These are phyloP conservation scores for Grosmannia huntii DNA, from an alignment of 2,329 filamentous ascomycete genomes.

Conservation along the genomic window DNA sequence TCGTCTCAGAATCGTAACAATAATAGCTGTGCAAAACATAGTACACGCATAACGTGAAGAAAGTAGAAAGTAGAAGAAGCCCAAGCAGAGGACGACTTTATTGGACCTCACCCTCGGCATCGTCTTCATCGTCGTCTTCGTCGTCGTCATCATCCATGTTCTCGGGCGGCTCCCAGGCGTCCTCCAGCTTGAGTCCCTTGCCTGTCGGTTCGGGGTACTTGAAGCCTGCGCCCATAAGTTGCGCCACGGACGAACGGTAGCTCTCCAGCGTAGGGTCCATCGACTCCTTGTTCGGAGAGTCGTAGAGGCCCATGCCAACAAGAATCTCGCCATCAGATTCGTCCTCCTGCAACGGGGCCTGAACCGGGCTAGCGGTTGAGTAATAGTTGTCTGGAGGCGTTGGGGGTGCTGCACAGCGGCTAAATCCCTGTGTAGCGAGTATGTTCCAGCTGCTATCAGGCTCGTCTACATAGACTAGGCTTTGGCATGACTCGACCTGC, in stretches of 20 bases:
- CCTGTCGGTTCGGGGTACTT: slow-evolving; percentile 37
- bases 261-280: slow-evolving; percentile 38
- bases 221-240: slow-evolving; percentile 38
- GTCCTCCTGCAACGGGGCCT: slow-evolving; percentile 35
- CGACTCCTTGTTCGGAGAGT: slow-evolving; percentile 47
- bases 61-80: neutral
- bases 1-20: neutral
- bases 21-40: neutral
- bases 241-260: slow-evolving; percentile 40
- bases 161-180: slow-evolving; percentile 60
- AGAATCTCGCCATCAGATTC: slow-evolving; percentile 56
- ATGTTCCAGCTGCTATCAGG: slow-evolving; percentile 6
- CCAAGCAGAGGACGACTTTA: neutral
- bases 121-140: slow-evolving; percentile 13
- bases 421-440: slow-evolving; percentile 14
- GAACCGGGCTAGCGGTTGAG: slow-evolving; percentile 35
- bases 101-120: neutral
- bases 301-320: slow-evolving; percentile 74
- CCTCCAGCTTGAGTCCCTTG: slow-evolving; percentile 69
- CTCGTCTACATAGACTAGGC: neutral
- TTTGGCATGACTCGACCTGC: neutral
- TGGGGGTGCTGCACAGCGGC: slow-evolving; percentile 37
- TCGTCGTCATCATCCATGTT: slow-evolving; percentile 46
- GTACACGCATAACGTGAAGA: neutral
- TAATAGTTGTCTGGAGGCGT: slow-evolving; percentile 42